Conservation (phyloP, 2,329 filamentous ascomycete species). For the Cryphonectria naterciae region DNA sequence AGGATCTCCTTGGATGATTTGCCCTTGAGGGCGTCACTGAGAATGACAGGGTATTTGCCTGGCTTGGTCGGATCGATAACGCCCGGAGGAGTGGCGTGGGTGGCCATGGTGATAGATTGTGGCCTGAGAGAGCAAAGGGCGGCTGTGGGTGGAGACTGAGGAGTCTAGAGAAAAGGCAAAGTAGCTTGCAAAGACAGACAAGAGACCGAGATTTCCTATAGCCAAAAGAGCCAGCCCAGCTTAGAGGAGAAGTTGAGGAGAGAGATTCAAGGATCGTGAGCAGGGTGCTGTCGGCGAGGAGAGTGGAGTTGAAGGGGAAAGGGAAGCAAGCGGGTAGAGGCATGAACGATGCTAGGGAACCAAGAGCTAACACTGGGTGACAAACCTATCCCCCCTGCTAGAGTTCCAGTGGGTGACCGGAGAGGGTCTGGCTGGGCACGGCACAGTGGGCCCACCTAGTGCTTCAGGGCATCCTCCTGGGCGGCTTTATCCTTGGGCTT, state of each 20-base stretch:
- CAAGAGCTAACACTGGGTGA: not conserved
- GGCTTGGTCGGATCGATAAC: constrained; percentile 63
- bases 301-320: not conserved
- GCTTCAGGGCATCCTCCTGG: not conserved
- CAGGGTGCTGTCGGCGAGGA: not conserved
- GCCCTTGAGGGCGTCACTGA: constrained; percentile 64
- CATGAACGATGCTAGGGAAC: not conserved
- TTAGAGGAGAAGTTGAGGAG: not conserved
- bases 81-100: constrained; percentile 31
- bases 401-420: not conserved
- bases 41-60: constrained; percentile 65
- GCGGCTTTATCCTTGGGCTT: not conserved
- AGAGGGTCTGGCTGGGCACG: too few relatives aligned
- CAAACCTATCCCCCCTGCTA: not conserved
- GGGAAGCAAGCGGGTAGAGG: not conserved
- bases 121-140: too few relatives aligned
- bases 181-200: not conserved
- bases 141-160: too few relatives aligned
- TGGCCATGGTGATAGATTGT: constrained; percentile 35
- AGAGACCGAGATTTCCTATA: not conserved
- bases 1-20: constrained; percentile 61
- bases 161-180: not conserved
- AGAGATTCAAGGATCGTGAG: not conserved
- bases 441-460: not conserved
- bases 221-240: not conserved